These are phyloP conservation scores for Hibiscus trionum DNA, from an alignment of 345 rosid genomes.

Conservation along the genomic window DNA sequence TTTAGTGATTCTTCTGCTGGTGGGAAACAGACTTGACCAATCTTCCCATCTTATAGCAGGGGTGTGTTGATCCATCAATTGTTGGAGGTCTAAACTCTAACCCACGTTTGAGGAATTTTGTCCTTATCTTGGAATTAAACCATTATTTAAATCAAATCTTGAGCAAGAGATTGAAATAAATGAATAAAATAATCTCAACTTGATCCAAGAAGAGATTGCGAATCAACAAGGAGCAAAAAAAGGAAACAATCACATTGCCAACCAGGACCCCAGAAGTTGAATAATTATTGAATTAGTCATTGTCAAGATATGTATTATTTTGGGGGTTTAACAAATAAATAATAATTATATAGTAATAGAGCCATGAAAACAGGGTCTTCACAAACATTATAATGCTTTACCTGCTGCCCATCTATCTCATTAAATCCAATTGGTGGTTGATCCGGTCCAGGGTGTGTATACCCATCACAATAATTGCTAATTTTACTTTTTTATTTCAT, in stretches of 20 bases:
- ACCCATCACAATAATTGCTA: neutral
- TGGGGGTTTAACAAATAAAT: neutral
- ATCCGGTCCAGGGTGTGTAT: neutral
- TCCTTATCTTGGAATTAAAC: neutral
- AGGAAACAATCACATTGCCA: constrained; percentile 1
- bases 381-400: neutral
- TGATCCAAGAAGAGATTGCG: constrained; percentile 12
- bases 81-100: neutral
- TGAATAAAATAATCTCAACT: constrained; percentile 2
- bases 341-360: neutral
- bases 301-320: neutral
- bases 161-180: neutral
- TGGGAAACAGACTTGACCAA: neutral
- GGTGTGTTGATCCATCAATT: neutral
- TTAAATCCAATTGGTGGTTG: neutral
- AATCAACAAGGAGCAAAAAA: neutral
- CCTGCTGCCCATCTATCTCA: neutral
- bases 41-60: constrained; percentile 1
- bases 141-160: neutral
- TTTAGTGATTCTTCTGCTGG: neutral
- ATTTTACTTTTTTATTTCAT: neutral
- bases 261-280: neutral
- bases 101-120: constrained; percentile 3
- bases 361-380: neutral
- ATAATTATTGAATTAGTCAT: neutral